A percentile compares a stretch with the other conserved stretches of the same genome.
phyloP scores from a whole-genome alignment of 495 filamentous ascomycete species.

The Rhypophila decipiens region DNA sequence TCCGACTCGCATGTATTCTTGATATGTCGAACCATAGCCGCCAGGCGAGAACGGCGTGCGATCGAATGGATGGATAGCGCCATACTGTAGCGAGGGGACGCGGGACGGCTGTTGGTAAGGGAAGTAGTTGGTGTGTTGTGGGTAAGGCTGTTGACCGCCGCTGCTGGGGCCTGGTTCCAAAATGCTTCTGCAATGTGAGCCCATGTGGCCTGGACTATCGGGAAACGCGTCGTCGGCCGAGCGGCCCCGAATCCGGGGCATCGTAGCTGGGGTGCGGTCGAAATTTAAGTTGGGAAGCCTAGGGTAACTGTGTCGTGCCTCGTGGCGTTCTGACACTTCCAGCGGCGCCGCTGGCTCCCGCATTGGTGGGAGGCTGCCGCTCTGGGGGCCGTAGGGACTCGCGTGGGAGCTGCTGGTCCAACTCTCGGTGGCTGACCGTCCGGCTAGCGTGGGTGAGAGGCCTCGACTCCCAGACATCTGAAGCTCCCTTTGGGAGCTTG shows the following conservation, averaged over 20 bases:
- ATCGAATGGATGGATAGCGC: constrained; percentile 23
- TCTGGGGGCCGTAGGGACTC: constrained; percentile 21
- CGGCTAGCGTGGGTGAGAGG: constrained; percentile 15
- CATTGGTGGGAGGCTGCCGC: constrained; percentile 15
- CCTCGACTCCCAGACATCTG: constrained; percentile 14
- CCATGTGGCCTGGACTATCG: constrained; percentile 16
- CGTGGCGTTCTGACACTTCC: constrained; percentile 13
- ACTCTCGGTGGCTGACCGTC: constrained; percentile 16
- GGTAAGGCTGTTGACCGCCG: constrained; percentile 12
- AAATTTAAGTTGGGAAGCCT: constrained; percentile 25
- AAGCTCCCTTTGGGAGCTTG: constrained; percentile 14
- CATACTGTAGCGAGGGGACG: constrained; percentile 31
- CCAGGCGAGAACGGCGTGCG: constrained; percentile 28
- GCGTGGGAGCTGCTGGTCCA: constrained; percentile 21
- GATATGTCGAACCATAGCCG: constrained; percentile 21
- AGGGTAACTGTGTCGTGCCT: constrained; percentile 24
- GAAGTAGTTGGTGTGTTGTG: constrained; percentile 13
- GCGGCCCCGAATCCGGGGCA: constrained; percentile 13
- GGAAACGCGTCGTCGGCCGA: constrained; percentile 15
- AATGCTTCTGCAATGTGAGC: constrained; percentile 9
- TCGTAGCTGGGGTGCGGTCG: constrained; percentile 11
- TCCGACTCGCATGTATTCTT: constrained; percentile 21
- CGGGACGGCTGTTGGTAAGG: constrained; percentile 29
- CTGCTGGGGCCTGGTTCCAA: neutral
- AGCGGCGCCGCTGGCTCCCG: constrained; percentile 12